These are phyloP conservation scores for Neurospora sp. DNA, from an alignment of 2,329 filamentous ascomycete genomes.

Conservation along the genomic window DNA sequence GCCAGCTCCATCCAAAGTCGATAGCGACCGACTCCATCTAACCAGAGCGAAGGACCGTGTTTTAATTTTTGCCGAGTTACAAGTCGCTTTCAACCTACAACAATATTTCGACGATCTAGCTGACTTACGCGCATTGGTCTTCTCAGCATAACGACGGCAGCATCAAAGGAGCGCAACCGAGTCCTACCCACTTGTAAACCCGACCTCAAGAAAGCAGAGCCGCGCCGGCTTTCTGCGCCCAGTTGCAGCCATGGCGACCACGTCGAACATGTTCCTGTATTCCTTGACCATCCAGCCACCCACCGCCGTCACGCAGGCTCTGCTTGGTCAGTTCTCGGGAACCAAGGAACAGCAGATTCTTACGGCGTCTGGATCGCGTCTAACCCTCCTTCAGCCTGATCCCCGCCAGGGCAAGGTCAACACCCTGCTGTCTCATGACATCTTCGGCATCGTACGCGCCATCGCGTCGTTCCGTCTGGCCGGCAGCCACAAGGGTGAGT, in stretches of 20 bases:
- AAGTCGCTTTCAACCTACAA: neutral
- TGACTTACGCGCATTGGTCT: neutral
- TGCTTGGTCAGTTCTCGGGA: slow-evolving; percentile 89
- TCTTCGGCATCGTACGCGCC: slow-evolving; percentile 89
- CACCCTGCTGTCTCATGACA: slow-evolving; percentile 80
- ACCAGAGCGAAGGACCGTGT: neutral
- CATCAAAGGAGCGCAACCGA: neutral
- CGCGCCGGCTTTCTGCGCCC: slow-evolving; percentile 43
- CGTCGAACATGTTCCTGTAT: slow-evolving; percentile 98
- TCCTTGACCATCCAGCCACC: slow-evolving; percentile 91
- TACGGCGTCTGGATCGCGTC: slow-evolving; percentile 80
- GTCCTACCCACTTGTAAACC: neutral
- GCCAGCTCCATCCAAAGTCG: neutral
- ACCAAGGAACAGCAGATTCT: slow-evolving; percentile 98
- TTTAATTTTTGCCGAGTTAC: neutral
- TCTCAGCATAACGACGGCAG: neutral
- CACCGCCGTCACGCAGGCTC: slow-evolving; percentile 79
- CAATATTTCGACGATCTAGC: neutral
- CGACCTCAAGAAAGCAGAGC: slow-evolving; percentile 18
- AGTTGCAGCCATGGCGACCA: slow-evolving; percentile 72
- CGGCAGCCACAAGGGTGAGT: slow-evolving; percentile 91
- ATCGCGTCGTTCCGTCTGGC: slow-evolving; percentile 85
- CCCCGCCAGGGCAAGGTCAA: slow-evolving; percentile 76
- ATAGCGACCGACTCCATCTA: neutral
- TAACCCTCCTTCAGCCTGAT: slow-evolving; percentile 81